Percentiles rank a stretch among this genome's conserved stretches.
phyloP scores from a whole-genome alignment of 352 stramenopile genomes.

The Pythium volutum region DNA sequence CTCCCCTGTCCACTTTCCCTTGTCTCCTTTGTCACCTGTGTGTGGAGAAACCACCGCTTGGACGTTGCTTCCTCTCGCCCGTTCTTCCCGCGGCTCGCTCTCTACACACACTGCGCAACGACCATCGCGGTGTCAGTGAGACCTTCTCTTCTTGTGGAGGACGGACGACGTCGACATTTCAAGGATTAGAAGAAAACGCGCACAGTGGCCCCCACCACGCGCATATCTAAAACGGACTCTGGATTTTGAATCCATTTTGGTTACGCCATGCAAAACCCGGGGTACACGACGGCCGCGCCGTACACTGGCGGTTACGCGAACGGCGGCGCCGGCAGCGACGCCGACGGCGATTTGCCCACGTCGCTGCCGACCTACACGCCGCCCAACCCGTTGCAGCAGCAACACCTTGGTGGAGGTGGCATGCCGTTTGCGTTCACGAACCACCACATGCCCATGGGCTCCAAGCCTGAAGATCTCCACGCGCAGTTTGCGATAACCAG shows the following conservation, averaged over 20 bases:
- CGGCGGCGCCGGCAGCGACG: constrained; percentile 15
- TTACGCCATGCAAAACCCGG: constrained; percentile 26
- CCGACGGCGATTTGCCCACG: constrained; percentile 60
- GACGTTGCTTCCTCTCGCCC: not conserved
- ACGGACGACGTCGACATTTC: not conserved
- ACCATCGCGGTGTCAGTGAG: not conserved
- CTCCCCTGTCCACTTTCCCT: not conserved
- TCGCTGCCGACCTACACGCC: constrained; percentile 79
- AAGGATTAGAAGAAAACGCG: not conserved
- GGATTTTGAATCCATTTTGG: too few species aligned
- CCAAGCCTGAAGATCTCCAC: constrained; percentile 28
- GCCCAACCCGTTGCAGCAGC: constrained; percentile 30
- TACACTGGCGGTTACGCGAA: constrained; percentile 19
- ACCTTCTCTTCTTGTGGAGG: not conserved
- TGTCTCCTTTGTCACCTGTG: too few species aligned
- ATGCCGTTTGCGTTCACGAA: constrained; percentile 33
- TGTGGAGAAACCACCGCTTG: not conserved
- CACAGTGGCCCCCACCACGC: too few species aligned
- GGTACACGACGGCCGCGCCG: constrained; percentile 11
- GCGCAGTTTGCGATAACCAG: constrained; percentile 27
- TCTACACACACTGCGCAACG: not conserved
- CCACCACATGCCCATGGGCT: constrained; percentile 15
- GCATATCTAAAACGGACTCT: too few species aligned
- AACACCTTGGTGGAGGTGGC: constrained; percentile 23
- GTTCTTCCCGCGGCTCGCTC: not conserved